Base-by-base conservation (phyloP, 2,329 filamentous ascomycete genomes). In the Geoglossum cookeanum region DNA sequence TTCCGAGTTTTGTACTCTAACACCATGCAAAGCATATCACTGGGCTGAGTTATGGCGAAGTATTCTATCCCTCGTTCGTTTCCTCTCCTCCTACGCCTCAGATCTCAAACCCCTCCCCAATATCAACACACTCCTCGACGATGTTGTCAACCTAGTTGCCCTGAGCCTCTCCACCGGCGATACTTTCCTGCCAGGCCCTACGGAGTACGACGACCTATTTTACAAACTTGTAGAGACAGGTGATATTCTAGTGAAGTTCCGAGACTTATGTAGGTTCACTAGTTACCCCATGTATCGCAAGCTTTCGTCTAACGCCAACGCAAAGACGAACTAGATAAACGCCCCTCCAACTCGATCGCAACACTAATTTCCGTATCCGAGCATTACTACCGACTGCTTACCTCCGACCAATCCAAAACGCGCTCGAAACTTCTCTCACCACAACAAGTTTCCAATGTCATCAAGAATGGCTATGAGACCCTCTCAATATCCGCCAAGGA, bases 191-290 rank as follows among this genome's bases (percentile, higher is more conserved):
- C 92, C 91, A 0, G 87, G 86, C 33, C 83, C 89, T 0, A 79
- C 85, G 17, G 83, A 87, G 1, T 97, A 97, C 69, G 92, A 98
- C 64, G 92, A 98, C 65, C 76, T 98, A 0, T 97, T 98, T 72
- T 98, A 98, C 78, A 98, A 98, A 71, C 79, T 97, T 1, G 89
- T 97, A 30, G 92, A 98, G 70, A 86, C 84, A 1, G 88, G 90
- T 9, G 87, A 94, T 54, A 78, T 87, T 11, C 77, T 97, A 27
- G 73, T 77, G 35, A 88, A 87, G 65, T 95, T 97, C 71, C 81
- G 87, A 45, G 81, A 89, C 60, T 83, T 79, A 8, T 97, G 92
- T 68, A 71, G 73, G 3, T 65, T 76, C n/a, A n/a, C 66, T 67
- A 32, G 66, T 58, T 47, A 32, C 6, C 51, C 29, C 17, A 56